These are phyloP conservation scores for Aspergillus ustus DNA, from an alignment of 2,329 filamentous ascomycete genomes.

Conservation along the genomic window DNA sequence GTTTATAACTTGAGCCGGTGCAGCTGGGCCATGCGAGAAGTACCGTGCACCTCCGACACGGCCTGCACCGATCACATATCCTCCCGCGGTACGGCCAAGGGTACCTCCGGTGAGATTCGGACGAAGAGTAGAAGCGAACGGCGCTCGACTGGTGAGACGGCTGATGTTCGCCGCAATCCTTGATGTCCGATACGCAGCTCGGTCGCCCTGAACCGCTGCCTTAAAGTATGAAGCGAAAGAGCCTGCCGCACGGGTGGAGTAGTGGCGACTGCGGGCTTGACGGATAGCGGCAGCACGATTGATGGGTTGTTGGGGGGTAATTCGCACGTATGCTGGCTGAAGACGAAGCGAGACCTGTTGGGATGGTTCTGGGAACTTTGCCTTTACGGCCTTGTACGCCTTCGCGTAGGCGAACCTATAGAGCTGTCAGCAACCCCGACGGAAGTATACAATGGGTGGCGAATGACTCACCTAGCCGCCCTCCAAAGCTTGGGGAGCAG, in stretches of 20 bases:
- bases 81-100: constrained; percentile 81
- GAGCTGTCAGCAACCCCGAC: constrained; percentile 28
- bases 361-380: constrained; percentile 47
- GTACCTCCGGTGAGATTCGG: constrained; percentile 91
- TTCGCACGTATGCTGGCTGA: constrained; percentile 64
- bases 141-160: constrained; percentile 73
- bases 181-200: constrained; percentile 60
- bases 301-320: constrained; percentile 61
- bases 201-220: constrained; percentile 50
- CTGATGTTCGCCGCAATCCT: constrained; percentile 60
- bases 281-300: constrained; percentile 66
- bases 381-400: constrained; percentile 48
- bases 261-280: constrained; percentile 67
- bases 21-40: constrained; percentile 86
- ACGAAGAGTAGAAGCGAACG: constrained; percentile 85
- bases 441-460: constrained; percentile 7
- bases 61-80: constrained; percentile 77
- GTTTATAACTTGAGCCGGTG: constrained; percentile 86
- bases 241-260: constrained; percentile 57
- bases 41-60: constrained; percentile 75
- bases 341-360: constrained; percentile 53
- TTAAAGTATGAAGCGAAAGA: constrained; percentile 58
- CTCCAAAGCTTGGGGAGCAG: constrained; percentile 55
- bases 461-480: constrained; percentile 49
- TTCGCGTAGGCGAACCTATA: constrained; percentile 54